These are phyloP conservation scores for Exophiala xenobiotica DNA, from an alignment of 2,329 filamentous ascomycete genomes.

Conservation along the genomic window DNA sequence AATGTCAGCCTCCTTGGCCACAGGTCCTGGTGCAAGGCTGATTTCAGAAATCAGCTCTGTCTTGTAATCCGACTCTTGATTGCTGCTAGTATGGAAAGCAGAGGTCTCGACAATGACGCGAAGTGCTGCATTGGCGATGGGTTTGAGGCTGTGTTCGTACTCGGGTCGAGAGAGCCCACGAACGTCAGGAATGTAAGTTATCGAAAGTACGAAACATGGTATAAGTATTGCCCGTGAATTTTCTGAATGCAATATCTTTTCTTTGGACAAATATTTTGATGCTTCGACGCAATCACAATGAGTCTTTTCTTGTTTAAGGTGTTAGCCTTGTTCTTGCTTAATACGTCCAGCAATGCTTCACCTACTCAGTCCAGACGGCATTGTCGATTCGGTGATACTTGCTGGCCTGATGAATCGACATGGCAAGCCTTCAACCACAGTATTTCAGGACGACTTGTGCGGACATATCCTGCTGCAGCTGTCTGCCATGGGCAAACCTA, in stretches of 20 bases:
- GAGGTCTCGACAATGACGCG: too few species aligned
- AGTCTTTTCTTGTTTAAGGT: neutral
- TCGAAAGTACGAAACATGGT: neutral
- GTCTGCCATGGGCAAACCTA: slow-evolving; percentile 36
- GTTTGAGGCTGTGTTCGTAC: neutral
- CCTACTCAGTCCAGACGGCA: neutral
- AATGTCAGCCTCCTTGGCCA: neutral
- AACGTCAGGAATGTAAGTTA: neutral
- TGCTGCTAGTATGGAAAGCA: too few species aligned
- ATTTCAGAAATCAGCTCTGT: slow-evolving; percentile 12
- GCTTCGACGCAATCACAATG: too few species aligned
- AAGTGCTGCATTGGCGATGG: too few species aligned
- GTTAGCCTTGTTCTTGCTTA: slow-evolving; percentile 1
- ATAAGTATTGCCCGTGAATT: neutral
- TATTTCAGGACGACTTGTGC: slow-evolving; percentile 38
- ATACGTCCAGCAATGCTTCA: neutral
- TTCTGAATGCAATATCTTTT: too few species aligned
- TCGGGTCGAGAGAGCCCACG: neutral
- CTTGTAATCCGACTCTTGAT: too few species aligned
- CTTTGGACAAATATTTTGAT: too few species aligned
- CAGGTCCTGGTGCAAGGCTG: slow-evolving; percentile 14
- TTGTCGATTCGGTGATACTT: slow-evolving; percentile 30
- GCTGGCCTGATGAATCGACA: slow-evolving; percentile 36
- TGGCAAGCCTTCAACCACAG: slow-evolving; percentile 39
- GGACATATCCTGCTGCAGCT: slow-evolving; percentile 36